Conservation (phyloP, 148 eudicot genomes). For the Agrostemma githago region DNA sequence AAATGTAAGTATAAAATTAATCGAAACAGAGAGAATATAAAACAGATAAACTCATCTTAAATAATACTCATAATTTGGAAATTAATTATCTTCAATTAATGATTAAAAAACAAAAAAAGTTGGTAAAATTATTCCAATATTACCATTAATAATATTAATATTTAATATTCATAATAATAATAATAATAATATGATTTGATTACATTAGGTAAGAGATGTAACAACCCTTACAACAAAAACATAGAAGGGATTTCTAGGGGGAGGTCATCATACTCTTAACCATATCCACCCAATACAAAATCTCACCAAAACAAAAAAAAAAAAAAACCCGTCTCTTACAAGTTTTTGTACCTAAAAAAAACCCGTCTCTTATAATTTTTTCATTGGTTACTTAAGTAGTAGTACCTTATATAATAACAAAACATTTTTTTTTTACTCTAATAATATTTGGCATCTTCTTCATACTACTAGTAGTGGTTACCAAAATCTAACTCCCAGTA, state of each 20-base stretch:
- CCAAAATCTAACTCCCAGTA: slow-evolving; percentile 30
- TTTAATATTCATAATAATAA: too few relatives aligned
- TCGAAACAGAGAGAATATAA: too few relatives aligned
- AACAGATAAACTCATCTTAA: too few relatives aligned
- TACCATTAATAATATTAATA: background rate
- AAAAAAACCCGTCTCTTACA: too few relatives aligned
- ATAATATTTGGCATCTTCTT: slow-evolving; percentile 8
- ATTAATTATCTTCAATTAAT: background rate
- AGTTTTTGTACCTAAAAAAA: too few relatives aligned
- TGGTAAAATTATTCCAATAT: background rate
- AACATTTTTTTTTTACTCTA: background rate
- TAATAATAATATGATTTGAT: slow-evolving; percentile 15
- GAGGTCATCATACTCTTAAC: slow-evolving; percentile 18
- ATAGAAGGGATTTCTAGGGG: slow-evolving; percentile 34
- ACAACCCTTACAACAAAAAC: slow-evolving; percentile 56
- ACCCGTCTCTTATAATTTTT: too few relatives aligned
- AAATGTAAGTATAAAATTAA: too few relatives aligned
- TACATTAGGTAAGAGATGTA: slow-evolving; percentile 19
- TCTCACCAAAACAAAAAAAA: background rate
- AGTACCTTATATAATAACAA: slow-evolving; percentile 1
- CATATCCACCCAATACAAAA: slow-evolving; percentile 20
- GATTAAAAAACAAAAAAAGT: background rate
- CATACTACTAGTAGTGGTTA: slow-evolving; percentile 15
- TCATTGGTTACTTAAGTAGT: slow-evolving; percentile 2
- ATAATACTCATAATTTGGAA: too few relatives aligned